Conservation (phyloP, 2,329 filamentous ascomycete species). For the Leptographium lundbergii region DNA sequence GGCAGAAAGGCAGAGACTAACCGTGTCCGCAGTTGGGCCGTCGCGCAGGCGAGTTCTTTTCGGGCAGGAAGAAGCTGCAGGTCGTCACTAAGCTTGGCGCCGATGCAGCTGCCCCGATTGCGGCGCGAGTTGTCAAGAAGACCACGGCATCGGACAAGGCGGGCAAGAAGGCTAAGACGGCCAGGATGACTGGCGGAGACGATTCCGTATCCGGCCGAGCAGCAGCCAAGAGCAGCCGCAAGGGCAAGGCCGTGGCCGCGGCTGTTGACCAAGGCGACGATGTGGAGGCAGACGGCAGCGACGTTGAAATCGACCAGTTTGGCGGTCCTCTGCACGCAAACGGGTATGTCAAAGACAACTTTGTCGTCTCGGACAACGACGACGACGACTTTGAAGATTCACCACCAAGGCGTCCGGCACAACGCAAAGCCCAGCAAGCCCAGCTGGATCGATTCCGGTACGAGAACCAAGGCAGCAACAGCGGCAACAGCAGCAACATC, state of each 20-base stretch:
- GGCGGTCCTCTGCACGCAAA: conserved; percentile 21
- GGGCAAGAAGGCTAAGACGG: conserved; percentile 6
- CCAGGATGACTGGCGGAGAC: conserved; percentile 9
- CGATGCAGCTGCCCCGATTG: conserved; percentile 8
- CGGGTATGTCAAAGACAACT: conserved; percentile 31
- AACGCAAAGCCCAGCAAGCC: background rate
- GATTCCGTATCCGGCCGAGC: background rate
- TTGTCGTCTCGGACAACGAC: conserved; percentile 27
- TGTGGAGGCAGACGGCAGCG: conserved; percentile 24
- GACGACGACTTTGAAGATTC: conserved; percentile 19
- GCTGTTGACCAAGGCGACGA: conserved; percentile 13
- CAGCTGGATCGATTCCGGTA: conserved; percentile 8
- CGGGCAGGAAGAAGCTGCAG: conserved; percentile 29
- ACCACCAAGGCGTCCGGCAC: background rate
- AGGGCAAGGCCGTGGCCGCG: background rate
- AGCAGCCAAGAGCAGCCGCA: background rate
- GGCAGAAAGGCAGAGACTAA: too few relatives aligned
- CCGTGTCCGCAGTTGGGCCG: conserved; percentile 25
- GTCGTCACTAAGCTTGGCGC: conserved; percentile 25
- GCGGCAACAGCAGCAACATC: background rate
- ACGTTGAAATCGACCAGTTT: conserved; percentile 26
- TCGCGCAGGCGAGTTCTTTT: conserved; percentile 29
- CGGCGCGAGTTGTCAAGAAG: background rate
- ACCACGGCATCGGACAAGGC: background rate
- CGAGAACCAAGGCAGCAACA: background rate